Evolutionary conservation across 2,329 filamentous ascomycete species (phyloP).

Genomic region (Thelonectria olida): DNA sequence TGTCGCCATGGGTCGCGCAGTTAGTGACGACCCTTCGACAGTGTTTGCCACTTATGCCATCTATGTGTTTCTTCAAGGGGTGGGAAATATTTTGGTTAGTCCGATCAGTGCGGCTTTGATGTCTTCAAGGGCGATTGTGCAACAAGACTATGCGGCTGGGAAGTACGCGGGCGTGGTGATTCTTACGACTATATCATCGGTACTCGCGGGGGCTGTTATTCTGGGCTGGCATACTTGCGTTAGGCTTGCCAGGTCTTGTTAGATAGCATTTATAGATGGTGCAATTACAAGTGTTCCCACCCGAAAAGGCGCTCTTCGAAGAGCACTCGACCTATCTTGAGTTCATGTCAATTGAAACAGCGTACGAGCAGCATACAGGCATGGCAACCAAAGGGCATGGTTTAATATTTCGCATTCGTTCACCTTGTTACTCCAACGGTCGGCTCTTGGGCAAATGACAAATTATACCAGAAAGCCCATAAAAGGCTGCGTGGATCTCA

Average conservation of each 20-base stretch:
- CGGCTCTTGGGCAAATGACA: too few relatives aligned
- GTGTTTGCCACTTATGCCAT: constrained; percentile 25
- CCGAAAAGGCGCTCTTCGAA: too few relatives aligned
- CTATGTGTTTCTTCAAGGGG: constrained; percentile 25
- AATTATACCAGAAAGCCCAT: not conserved
- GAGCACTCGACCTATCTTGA: too few relatives aligned
- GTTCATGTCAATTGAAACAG: too few relatives aligned
- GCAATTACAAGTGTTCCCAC: too few relatives aligned
- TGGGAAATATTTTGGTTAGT: constrained; percentile 29
- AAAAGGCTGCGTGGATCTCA: not conserved
- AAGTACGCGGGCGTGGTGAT: constrained; percentile 3
- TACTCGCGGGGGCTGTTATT: not conserved
- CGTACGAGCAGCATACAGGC: too few relatives aligned
- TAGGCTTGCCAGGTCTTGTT: not conserved
- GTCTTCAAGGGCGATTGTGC: not conserved
- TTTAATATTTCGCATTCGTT: too few relatives aligned
- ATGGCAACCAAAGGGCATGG: too few relatives aligned
- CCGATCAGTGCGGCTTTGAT: constrained; percentile 19
- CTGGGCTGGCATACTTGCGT: not conserved
- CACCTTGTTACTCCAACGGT: too few relatives aligned
- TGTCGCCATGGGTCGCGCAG: constrained; percentile 14
- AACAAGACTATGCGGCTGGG: not conserved
- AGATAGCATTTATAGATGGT: not conserved
- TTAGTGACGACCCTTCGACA: constrained; percentile 21
- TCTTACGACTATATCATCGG: not conserved